A percentile compares a stretch with the other conserved stretches of the same genome.
These are phyloP conservation scores for Magnolia kwangsiensis DNA, from an alignment of 164 flowering plant species.

Conservation along the genomic window DNA sequence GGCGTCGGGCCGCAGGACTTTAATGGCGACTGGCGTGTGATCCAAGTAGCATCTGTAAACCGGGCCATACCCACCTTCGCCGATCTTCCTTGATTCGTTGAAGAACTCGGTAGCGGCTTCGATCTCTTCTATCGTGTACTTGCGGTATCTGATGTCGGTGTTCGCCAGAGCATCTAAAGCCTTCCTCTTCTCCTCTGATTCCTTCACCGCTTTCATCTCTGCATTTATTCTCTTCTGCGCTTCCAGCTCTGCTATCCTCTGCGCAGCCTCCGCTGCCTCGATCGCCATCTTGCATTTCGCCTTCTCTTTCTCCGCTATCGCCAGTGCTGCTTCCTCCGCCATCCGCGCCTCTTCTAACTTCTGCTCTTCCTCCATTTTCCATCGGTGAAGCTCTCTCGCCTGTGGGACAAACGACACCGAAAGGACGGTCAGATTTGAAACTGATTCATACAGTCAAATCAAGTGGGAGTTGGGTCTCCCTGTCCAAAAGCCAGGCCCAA, in stretches of 20 bases:
- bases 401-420: conserved; percentile 12
- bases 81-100: conserved; percentile 49
- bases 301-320: conserved; percentile 60
- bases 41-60: conserved; percentile 59
- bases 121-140: conserved; percentile 64
- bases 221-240: conserved; percentile 61
- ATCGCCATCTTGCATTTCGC: conserved; percentile 63
- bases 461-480: too few relatives aligned
- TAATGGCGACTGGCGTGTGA: conserved; percentile 69
- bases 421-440: not conserved
- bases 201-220: conserved; percentile 58
- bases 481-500: too few relatives aligned
- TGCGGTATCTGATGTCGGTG: conserved; percentile 49
- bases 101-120: conserved; percentile 61
- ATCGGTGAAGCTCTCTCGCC: conserved; percentile 80
- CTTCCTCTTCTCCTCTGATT: conserved; percentile 55
- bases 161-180: conserved; percentile 27
- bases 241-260: conserved; percentile 66
- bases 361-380: conserved; percentile 78
- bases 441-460: too few relatives aligned
- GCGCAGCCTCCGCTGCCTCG: conserved; percentile 75
- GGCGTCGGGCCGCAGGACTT: conserved; percentile 75
- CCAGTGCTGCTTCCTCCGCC: conserved; percentile 69
- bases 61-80: conserved; percentile 86
- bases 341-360: conserved; percentile 56